Evolutionary conservation across 257 asterid species (phyloP), one percentile per base, ranked within the genome.

Genomic region (Gynochthodes officinalis): DNA sequence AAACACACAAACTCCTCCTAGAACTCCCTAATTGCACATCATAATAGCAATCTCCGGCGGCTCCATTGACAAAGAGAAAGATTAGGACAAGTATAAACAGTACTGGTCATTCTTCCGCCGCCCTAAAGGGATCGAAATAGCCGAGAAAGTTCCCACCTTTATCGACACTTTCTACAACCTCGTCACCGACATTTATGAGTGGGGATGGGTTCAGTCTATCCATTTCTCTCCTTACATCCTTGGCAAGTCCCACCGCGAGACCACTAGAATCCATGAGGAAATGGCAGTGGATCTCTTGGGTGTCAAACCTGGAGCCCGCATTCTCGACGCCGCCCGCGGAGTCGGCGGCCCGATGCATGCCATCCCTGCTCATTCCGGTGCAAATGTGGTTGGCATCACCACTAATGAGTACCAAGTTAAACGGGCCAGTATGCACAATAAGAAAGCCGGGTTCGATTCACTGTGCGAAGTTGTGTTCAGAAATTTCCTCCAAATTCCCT

Each of bases 161-260:
- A n/a, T n/a, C n/a, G n/a, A n/a, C n/a, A n/a, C n/a, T n/a, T n/a
- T n/a, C n/a, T n/a, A n/a, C n/a, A 88, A 89, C 25, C 89, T 89
- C 12, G 96, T 89, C 57, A 89, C 94, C 7, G 96, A 89, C 54
- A 86, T 89, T 37, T 89, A 89, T 76, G 96, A 89, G 55, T 89
- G 94, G 96, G 96, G 94, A 0, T 89, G 96, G 96, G 96, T 94
- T 42, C 94, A 89, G 35, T 84, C 92, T 5, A 88, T 89, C 84
- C 96, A 89, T 42, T 88, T 89, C 66, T 84, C 92, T 16, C 96
- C 96, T 0, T 71, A 89, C 2, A 42, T 89, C 9, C 90, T 87
- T 0, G 93, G 93, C 0, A 86, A 87, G 60, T 89, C 96, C 0
- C 84, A 89, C 85, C 87, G n/a, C n/a, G n/a, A n/a, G n/a, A n/a